Conservation (phyloP, 768 basidiomycete genomes). For the Crassisporium funariophilum region DNA sequence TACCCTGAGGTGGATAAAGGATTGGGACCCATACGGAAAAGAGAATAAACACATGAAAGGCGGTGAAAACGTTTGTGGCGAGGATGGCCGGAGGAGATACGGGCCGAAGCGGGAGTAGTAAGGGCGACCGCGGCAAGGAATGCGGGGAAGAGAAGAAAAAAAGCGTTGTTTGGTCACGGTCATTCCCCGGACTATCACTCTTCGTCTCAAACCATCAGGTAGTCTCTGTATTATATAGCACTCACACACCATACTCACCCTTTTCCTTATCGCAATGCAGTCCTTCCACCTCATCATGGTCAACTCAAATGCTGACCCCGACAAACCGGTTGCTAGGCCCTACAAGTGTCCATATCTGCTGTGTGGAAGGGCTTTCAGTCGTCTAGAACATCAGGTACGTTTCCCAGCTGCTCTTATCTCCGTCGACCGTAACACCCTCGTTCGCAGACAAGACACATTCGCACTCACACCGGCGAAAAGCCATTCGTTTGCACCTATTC, state of each 20-base stretch:
- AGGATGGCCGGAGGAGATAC: too few species aligned
- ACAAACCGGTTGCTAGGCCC: slow-evolving; percentile 56
- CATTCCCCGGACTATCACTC: too few species aligned
- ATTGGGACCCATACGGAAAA: too few species aligned
- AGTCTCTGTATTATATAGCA: background rate
- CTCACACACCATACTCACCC: background rate
- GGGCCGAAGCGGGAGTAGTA: too few species aligned
- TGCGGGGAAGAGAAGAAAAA: too few species aligned
- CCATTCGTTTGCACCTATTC: slow-evolving; percentile 92
- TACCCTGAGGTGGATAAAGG: too few species aligned
- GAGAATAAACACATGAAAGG: too few species aligned
- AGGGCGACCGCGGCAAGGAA: too few species aligned
- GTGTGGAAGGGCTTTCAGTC: slow-evolving; percentile 94
- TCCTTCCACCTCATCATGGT: slow-evolving; percentile 13
- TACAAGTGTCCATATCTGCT: slow-evolving; percentile 95
- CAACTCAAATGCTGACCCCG: slow-evolving; percentile 16
- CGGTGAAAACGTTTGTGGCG: too few species aligned
- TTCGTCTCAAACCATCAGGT: too few species aligned
- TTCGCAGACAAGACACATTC: slow-evolving; percentile 89
- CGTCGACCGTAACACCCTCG: slow-evolving; percentile 14
- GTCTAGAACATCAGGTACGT: slow-evolving; percentile 91
- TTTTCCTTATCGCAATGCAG: background rate
- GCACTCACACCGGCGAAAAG: slow-evolving; percentile 98
- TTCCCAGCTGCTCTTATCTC: background rate
- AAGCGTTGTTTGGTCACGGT: too few species aligned